A percentile compares a stretch with the other conserved stretches of the same genome.
Evolutionary conservation across 2,329 filamentous ascomycete species (phyloP).

Genomic region (Macroventuria anomochaeta): DNA sequence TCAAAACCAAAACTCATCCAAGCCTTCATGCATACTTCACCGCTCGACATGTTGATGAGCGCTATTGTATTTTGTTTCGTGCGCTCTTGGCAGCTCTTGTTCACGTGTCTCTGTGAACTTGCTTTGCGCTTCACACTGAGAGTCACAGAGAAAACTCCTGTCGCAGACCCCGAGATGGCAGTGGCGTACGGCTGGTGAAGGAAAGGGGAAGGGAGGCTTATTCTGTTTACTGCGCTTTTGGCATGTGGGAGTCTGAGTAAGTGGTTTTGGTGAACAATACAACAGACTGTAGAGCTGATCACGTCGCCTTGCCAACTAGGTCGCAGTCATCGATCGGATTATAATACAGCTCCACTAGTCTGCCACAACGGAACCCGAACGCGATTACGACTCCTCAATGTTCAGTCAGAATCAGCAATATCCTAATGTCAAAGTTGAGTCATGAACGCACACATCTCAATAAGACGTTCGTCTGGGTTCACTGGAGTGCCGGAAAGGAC

Average conservation of each 20-base stretch:
- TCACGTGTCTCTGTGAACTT: background rate
- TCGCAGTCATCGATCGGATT: background rate
- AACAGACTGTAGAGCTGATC: background rate
- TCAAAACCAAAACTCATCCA: background rate
- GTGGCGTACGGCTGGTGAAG: slow-evolving; percentile 7
- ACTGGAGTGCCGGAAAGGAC: background rate
- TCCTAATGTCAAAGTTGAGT: background rate
- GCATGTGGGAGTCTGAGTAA: background rate
- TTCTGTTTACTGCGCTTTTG: background rate
- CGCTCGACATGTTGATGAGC: background rate
- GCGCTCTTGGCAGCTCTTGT: slow-evolving; percentile 6
- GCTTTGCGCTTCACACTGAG: slow-evolving; percentile 1
- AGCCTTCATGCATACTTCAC: background rate
- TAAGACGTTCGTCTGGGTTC: no score
- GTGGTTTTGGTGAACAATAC: background rate
- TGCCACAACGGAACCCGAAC: background rate
- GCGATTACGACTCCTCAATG: background rate
- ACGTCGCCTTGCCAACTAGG: background rate
- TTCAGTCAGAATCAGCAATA: background rate
- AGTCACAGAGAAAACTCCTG: slow-evolving; percentile 2
- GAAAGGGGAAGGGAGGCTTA: background rate
- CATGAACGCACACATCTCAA: background rate
- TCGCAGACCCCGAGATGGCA: background rate
- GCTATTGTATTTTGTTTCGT: slow-evolving; percentile 1
- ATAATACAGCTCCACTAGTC: no score